These are phyloP conservation scores for Phlebiopsis flavidoalba DNA, from an alignment of 768 basidiomycete genomes.

Conservation along the genomic window DNA sequence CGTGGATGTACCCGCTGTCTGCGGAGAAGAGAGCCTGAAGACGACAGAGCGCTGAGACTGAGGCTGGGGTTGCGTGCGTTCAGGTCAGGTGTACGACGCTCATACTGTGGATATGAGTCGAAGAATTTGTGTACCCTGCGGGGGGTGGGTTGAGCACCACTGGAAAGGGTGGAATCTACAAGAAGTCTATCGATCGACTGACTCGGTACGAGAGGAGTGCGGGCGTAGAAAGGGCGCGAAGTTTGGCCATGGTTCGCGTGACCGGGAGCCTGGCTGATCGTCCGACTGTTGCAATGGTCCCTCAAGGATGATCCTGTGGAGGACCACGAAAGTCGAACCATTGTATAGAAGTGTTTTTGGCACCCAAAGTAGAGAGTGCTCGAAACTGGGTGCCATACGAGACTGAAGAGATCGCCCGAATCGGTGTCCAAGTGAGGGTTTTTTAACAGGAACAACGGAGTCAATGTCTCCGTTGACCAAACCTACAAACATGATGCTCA, in stretches of 20 bases:
- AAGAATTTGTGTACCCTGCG: constrained; percentile 82
- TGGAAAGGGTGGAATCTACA: constrained; percentile 10
- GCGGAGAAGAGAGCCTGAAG: constrained; percentile 3
- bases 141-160: constrained; percentile 31
- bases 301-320: not conserved
- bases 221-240: not conserved
- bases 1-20: not conserved
- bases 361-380: constrained; percentile 83
- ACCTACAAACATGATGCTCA: constrained; percentile 44
- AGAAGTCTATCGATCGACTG: constrained; percentile 9
- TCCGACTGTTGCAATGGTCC: not conserved
- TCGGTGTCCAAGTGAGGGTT: constrained; percentile 74
- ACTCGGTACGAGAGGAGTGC: constrained; percentile 4
- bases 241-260: not conserved
- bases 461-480: constrained; percentile 72
- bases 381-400: constrained; percentile 66
- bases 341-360: constrained; percentile 89
- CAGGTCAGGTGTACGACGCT: constrained; percentile 63
- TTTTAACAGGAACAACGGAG: constrained; percentile 64
- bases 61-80: constrained; percentile 49
- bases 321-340: constrained; percentile 62
- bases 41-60: constrained; percentile 20
- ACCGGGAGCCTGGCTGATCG: not conserved
- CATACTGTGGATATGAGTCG: constrained; percentile 78
- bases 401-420: constrained; percentile 84